A percentile compares a stretch with the other conserved stretches of the same genome.
Evolutionary conservation across 441 rosid genomes (phyloP).

Genomic region (Gossypium gossypioides): DNA sequence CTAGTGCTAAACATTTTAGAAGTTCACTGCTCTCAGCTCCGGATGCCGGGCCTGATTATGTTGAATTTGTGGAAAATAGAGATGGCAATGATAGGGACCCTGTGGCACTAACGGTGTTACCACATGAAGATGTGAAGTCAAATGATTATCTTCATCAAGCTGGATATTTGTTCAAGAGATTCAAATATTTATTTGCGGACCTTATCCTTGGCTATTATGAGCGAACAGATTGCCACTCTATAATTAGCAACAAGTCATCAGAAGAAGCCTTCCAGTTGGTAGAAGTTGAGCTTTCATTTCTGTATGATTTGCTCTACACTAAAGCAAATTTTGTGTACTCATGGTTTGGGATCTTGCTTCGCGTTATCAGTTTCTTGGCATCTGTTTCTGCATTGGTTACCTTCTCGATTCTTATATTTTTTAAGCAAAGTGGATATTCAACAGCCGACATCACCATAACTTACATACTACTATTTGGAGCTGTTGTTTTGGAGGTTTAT

Average conservation of each 20-base stretch:
- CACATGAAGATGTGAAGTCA: background rate
- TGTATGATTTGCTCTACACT: slow-evolving; percentile 18
- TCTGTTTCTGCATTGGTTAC: slow-evolving; percentile 20
- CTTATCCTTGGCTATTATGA: slow-evolving; percentile 34
- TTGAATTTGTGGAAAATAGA: background rate
- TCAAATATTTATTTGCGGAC: slow-evolving; percentile 31
- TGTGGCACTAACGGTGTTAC: background rate
- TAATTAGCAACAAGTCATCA: background rate
- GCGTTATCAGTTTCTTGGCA: slow-evolving; percentile 15
- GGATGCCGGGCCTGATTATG: background rate
- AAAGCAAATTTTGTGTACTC: slow-evolving; percentile 8
- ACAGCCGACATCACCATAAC: slow-evolving; percentile 24
- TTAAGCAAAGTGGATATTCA: background rate
- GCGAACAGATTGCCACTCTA: background rate
- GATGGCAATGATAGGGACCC: background rate
- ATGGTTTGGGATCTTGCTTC: background rate
- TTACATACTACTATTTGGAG: slow-evolving; percentile 30
- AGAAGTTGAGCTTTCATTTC: slow-evolving; percentile 34
- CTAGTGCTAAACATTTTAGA: background rate
- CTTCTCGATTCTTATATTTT: slow-evolving; percentile 9
- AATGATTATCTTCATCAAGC: background rate
- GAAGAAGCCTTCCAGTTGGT: slow-evolving; percentile 26
- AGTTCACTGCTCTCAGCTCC: background rate
- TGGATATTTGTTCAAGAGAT: background rate
- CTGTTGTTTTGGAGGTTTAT: slow-evolving; percentile 29